These are phyloP conservation scores for Asterochloris erici DNA, from an alignment of 139 green algal species.

Conservation along the genomic window DNA sequence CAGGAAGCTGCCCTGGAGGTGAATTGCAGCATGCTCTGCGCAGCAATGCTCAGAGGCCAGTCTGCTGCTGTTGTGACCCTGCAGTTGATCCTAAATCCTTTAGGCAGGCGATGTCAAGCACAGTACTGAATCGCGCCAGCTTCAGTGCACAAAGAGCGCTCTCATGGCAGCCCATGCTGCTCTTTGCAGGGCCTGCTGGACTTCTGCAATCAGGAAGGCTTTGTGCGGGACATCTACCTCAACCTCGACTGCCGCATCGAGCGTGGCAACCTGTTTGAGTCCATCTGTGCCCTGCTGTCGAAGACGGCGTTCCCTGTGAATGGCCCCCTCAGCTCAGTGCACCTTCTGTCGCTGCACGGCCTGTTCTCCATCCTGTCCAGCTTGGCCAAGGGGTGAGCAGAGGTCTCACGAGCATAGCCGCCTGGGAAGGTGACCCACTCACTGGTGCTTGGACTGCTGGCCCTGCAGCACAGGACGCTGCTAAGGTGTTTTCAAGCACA, in stretches of 20 bases:
- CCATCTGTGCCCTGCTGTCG: slow-evolving; percentile 67
- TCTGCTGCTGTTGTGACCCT: too few relatives aligned
- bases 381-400: slow-evolving; percentile 34
- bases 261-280: slow-evolving; percentile 81
- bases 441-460: too few relatives aligned
- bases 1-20: slow-evolving; percentile 89
- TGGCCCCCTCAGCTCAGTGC: slow-evolving; percentile 58
- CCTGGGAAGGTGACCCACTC: too few relatives aligned
- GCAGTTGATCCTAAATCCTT: too few relatives aligned
- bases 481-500: too few relatives aligned
- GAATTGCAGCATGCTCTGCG: background rate
- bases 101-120: too few relatives aligned
- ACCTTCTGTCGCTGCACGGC: slow-evolving; percentile 85
- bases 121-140: too few relatives aligned
- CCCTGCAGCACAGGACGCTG: too few relatives aligned
- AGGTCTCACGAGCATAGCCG: background rate
- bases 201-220: slow-evolving; percentile 80
- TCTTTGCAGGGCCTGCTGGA: slow-evolving; percentile 74
- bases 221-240: slow-evolving; percentile 81
- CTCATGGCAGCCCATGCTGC: background rate
- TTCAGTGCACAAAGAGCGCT: too few relatives aligned
- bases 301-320: slow-evolving; percentile 82
- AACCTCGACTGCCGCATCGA: slow-evolving; percentile 87
- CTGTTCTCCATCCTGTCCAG: slow-evolving; percentile 77
- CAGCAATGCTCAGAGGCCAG: too few relatives aligned